Base-by-base conservation (phyloP, 345 rosid species). In the Reutealis trisperma region DNA sequence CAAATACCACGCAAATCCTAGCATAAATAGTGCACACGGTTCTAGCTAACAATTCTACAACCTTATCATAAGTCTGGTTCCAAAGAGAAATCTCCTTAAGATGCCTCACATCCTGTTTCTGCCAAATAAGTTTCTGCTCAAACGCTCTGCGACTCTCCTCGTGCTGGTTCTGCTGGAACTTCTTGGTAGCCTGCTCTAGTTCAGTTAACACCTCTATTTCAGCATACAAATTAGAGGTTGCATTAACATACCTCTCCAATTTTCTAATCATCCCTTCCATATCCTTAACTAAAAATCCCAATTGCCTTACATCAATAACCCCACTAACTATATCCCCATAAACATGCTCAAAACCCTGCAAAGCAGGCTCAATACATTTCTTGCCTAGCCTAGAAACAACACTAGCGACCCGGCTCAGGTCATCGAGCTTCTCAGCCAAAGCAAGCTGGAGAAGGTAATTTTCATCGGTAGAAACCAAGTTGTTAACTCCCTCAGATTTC, bases 101-200 rank as follows among this genome's bases (percentile, higher is more conserved):
- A 85, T 93, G 94, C 85, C 79, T 87, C 68, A 95, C 96, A 18
- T 95, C 98, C 77, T 95, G 98, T 81, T 77, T 95, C 89, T 95
- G 99, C 99, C 99, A 95, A 82, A 90, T 81, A 79, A 93, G 78
- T 78, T 93, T 95, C 94, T 95, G 99, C 84, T 95, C 93, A 25
- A 90, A 93, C 21, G 96, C 96, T 22, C 91, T 91, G 47, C 87
- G 84, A 72, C 93, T 93, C 84, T 88, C 96, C 83, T 93, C 96
- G 74, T 91, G 94, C 83, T 90, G 97, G 70, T 88, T 92, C 42
- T 85, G 76, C 77, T 87, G 97, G 70, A 93, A 93, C 89, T 95
- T 95, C 90, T 87, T 78, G 1, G 92, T 81, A 1, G 92, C 93
- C 74, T 88, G 98, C 68, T 95, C 99, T 75, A 95, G 73, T 75